Percentiles rank a stretch among this genome's conserved stretches.
Conservation (phyloP, 805 yeast genomes). For the Cyberlindnera sargentensis region DNA sequence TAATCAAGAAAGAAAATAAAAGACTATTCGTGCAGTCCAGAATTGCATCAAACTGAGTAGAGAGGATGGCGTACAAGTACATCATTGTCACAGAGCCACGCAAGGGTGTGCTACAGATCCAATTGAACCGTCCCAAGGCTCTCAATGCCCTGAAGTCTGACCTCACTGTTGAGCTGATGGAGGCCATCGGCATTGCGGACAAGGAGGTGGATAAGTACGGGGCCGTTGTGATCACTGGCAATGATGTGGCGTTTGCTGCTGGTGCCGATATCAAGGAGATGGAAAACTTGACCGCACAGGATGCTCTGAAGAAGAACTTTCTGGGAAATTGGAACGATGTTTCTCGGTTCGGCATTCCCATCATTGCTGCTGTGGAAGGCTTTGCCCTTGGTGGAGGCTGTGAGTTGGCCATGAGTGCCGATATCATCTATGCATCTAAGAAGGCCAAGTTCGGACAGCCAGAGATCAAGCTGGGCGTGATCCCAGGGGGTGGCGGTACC, state of each 20-base stretch:
- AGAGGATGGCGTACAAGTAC: slow-evolving; percentile 13
- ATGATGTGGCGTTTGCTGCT: slow-evolving; percentile 41
- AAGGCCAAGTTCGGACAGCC: slow-evolving; percentile 48
- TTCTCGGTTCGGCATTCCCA: slow-evolving; percentile 35
- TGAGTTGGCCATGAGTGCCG: slow-evolving; percentile 46
- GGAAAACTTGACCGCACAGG: slow-evolving; percentile 31
- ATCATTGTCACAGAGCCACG: slow-evolving; percentile 18
- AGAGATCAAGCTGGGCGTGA: slow-evolving; percentile 44
- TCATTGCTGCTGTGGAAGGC: slow-evolving; percentile 49
- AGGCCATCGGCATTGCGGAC: slow-evolving; percentile 17
- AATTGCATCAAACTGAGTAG: too few relatives aligned
- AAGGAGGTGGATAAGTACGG: slow-evolving; percentile 30
- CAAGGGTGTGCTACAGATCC: slow-evolving; percentile 20
- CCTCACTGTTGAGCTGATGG: slow-evolving; percentile 16
- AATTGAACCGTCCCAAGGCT: slow-evolving; percentile 23
- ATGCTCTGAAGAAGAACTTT: slow-evolving; percentile 29
- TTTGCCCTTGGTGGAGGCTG: slow-evolving; percentile 53
- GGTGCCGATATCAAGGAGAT: slow-evolving; percentile 52
- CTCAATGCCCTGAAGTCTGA: slow-evolving; percentile 19
- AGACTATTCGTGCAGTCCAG: too few relatives aligned
- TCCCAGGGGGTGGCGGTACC: slow-evolving; percentile 50
- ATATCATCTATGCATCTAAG: slow-evolving; percentile 42
- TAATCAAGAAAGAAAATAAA: too few relatives aligned
- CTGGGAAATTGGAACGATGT: slow-evolving; percentile 35
- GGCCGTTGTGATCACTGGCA: slow-evolving; percentile 43